Percentiles rank a stretch among this genome's conserved stretches.
Evolutionary conservation across 1,284 basidiomycete genomes (phyloP).

Genomic region (Sphaerobolus stellatus): DNA sequence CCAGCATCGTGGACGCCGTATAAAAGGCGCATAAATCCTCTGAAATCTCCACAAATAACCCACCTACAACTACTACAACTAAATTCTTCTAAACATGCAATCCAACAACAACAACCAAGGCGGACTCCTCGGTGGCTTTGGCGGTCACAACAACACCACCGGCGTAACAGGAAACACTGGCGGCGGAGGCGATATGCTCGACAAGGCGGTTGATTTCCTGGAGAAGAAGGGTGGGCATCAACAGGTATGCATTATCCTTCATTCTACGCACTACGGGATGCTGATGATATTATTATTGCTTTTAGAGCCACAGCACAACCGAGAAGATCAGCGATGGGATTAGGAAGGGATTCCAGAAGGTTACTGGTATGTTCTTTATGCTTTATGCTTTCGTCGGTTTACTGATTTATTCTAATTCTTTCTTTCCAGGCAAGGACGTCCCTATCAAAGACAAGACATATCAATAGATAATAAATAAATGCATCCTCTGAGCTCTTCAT

Average conservation of each 20-base stretch:
- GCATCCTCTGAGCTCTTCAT: too few relatives aligned
- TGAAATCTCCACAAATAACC: too few relatives aligned
- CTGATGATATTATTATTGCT: neutral
- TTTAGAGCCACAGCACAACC: constrained; percentile 14
- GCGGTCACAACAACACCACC: neutral
- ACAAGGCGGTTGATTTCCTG: constrained; percentile 11
- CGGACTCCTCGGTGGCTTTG: neutral
- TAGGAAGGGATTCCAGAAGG: constrained; percentile 13
- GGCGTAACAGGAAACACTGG: neutral
- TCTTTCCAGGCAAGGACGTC: constrained; percentile 10
- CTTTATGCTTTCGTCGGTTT: neutral
- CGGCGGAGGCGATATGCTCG: constrained; percentile 8
- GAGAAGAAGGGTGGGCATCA: constrained; percentile 14
- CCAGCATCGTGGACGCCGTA: too few relatives aligned
- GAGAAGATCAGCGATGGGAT: constrained; percentile 16
- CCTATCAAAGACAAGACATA: constrained; percentile 13
- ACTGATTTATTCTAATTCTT: neutral
- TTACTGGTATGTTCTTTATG: constrained; percentile 6
- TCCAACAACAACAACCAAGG: too few relatives aligned
- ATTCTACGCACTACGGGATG: too few relatives aligned
- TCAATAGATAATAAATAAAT: too few relatives aligned
- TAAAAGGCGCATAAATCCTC: too few relatives aligned
- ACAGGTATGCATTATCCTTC: too few relatives aligned
- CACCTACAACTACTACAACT: too few relatives aligned
- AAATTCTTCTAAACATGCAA: too few relatives aligned